Percentiles rank a stretch among this genome's conserved stretches.
These are phyloP conservation scores for Tolypocladium album DNA, from an alignment of 2,329 filamentous ascomycete genomes.

Conservation along the genomic window DNA sequence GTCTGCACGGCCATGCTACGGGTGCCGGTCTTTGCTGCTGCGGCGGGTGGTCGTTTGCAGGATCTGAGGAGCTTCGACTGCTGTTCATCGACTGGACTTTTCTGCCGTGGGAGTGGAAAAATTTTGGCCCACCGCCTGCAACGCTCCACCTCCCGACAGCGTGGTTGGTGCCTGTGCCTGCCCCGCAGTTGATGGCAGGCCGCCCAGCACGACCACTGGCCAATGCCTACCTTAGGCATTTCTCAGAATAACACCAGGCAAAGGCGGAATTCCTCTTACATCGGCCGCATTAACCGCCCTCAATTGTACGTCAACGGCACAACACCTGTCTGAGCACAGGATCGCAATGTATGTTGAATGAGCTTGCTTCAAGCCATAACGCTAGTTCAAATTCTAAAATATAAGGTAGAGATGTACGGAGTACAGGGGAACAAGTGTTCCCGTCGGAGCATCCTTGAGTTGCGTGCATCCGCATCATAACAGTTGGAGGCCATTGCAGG, in stretches of 20 bases:
- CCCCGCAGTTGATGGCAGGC: not conserved
- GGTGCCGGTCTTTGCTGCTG: not conserved
- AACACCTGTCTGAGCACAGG: not conserved
- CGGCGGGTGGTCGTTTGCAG: not conserved
- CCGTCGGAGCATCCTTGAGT: not conserved
- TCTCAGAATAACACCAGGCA: too few relatives aligned
- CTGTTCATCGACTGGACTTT: not conserved
- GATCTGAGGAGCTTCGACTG: not conserved
- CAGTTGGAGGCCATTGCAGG: not conserved
- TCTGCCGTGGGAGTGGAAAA: constrained; percentile 5
- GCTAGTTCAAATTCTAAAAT: not conserved
- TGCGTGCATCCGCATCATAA: not conserved
- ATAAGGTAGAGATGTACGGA: too few relatives aligned
- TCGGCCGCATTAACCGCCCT: too few relatives aligned
- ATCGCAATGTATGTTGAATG: not conserved
- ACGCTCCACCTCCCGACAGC: not conserved
- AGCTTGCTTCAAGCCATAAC: not conserved
- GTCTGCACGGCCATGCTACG: constrained; percentile 28
- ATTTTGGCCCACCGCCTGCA: constrained; percentile 7
- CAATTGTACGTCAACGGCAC: too few relatives aligned
- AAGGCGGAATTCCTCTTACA: too few relatives aligned
- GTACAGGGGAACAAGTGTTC: too few relatives aligned
- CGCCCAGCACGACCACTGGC: not conserved
- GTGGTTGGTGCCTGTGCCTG: not conserved
- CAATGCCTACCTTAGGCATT: too few relatives aligned